A percentile compares a stretch with the other conserved stretches of the same genome.
phyloP scores from a whole-genome alignment of 1,139 yeast species.

The Spencermartinsiella ligniputridi region DNA sequence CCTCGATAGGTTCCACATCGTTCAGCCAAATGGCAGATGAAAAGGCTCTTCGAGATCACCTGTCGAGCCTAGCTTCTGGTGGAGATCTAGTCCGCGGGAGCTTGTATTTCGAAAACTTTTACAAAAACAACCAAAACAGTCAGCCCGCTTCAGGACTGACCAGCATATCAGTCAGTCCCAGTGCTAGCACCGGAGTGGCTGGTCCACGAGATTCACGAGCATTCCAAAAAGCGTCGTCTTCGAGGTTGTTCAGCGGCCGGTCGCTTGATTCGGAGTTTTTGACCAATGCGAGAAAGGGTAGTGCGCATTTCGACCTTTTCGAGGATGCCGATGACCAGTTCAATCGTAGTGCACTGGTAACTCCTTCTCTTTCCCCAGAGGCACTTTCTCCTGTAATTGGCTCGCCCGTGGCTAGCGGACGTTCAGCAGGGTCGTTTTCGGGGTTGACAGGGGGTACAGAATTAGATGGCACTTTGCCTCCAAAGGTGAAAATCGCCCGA shows the following conservation, averaged over 20 bases:
- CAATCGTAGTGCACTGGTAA: constrained; percentile 16
- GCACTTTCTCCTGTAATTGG: constrained; percentile 14
- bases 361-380: constrained; percentile 25
- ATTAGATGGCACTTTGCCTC: constrained; percentile 7
- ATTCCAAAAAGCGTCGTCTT: constrained; percentile 4
- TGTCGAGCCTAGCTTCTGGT: not conserved
- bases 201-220: constrained; percentile 21
- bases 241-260: not conserved
- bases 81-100: not conserved
- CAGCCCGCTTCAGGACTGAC: constrained; percentile 9
- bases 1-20: constrained; percentile 3
- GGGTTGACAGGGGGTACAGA: not conserved
- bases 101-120: constrained; percentile 3
- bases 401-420: constrained; percentile 10
- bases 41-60: not conserved
- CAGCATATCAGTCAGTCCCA: constrained; percentile 16
- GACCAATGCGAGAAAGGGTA: not conserved
- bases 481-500: constrained; percentile 26
- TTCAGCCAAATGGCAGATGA: not conserved
- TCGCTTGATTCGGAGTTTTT: constrained; percentile 2
- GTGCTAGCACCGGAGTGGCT: constrained; percentile 18
- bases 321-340: constrained; percentile 21
- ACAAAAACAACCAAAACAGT: constrained; percentile 5
- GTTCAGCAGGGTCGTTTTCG: not conserved
- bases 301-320: constrained; percentile 24